Conservation (phyloP, 2,329 filamentous ascomycete genomes). For the Scytalidium lignicola region DNA sequence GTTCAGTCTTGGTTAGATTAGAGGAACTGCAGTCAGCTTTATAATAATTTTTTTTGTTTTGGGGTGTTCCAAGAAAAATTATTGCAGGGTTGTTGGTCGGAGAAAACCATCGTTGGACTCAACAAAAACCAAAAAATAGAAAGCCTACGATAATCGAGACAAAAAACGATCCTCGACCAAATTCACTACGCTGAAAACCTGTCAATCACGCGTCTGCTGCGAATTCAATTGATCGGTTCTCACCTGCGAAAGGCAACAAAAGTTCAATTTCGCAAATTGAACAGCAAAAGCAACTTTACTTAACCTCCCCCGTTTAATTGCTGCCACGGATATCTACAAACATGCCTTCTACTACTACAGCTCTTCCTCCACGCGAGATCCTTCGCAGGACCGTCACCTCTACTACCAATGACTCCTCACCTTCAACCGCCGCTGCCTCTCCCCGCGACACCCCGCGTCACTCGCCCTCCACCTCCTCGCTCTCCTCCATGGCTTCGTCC, state of each 20-base stretch:
- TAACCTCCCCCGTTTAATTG: not conserved
- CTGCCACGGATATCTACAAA: not conserved
- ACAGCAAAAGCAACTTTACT: not conserved
- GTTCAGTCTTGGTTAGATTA: not conserved
- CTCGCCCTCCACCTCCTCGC: slow-evolving; percentile 79
- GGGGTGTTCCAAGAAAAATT: not conserved
- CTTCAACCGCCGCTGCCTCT: slow-evolving; percentile 52
- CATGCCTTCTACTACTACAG: slow-evolving; percentile 20
- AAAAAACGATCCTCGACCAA: not conserved
- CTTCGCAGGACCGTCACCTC: slow-evolving; percentile 23
- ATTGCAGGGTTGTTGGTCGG: not conserved
- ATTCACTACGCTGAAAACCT: not conserved
- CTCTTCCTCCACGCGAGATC: slow-evolving; percentile 16
- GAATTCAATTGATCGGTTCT: not conserved
- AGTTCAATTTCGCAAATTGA: too few species aligned
- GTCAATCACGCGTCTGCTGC: not conserved
- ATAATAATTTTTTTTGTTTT: too few species aligned
- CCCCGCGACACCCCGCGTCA: slow-evolving; percentile 54
- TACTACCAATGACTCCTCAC: slow-evolving; percentile 29
- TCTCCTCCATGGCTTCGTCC: slow-evolving; percentile 78
- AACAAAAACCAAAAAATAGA: too few species aligned
- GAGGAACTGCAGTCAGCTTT: not conserved
- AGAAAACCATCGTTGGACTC: not conserved
- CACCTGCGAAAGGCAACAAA: not conserved
- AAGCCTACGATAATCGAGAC: too few species aligned